phyloP scores from a whole-genome alignment of 768 basidiomycete species.

The Russula emetica region DNA sequence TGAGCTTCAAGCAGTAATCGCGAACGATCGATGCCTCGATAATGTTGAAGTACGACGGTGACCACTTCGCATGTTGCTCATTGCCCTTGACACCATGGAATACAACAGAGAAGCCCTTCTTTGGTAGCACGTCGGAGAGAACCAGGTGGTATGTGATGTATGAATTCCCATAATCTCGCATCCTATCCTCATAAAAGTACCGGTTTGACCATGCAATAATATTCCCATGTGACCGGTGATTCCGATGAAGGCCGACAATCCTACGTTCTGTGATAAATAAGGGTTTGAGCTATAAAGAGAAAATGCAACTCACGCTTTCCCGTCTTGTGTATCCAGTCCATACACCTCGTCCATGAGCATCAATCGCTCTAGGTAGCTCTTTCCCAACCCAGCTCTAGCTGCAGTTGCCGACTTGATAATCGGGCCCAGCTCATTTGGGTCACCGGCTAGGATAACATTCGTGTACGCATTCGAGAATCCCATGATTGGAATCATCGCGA shows the following conservation, averaged over 20 bases:
- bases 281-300: background rate
- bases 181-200: slow-evolving; percentile 38
- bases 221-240: slow-evolving; percentile 29
- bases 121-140: slow-evolving; percentile 33
- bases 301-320: slow-evolving; percentile 33
- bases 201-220: slow-evolving; percentile 58
- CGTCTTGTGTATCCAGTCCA: slow-evolving; percentile 28
- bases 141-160: slow-evolving; percentile 32
- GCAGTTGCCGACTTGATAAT: slow-evolving; percentile 36
- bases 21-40: slow-evolving; percentile 38
- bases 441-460: slow-evolving; percentile 39
- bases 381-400: slow-evolving; percentile 30
- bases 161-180: slow-evolving; percentile 33
- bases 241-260: slow-evolving; percentile 23
- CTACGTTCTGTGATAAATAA: slow-evolving; percentile 21
- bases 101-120: slow-evolving; percentile 32
- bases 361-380: slow-evolving; percentile 38
- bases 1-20: slow-evolving; percentile 34
- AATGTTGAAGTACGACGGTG: slow-evolving; percentile 41
- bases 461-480: slow-evolving; percentile 35
- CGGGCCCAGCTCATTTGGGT: slow-evolving; percentile 39
- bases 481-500: slow-evolving; percentile 43
- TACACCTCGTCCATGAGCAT: slow-evolving; percentile 35
- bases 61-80: slow-evolving; percentile 35
- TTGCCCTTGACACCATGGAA: slow-evolving; percentile 37